phyloP scores from a whole-genome alignment of 2,329 filamentous ascomycete genomes.

The Teratosphaeria gauchensis region DNA sequence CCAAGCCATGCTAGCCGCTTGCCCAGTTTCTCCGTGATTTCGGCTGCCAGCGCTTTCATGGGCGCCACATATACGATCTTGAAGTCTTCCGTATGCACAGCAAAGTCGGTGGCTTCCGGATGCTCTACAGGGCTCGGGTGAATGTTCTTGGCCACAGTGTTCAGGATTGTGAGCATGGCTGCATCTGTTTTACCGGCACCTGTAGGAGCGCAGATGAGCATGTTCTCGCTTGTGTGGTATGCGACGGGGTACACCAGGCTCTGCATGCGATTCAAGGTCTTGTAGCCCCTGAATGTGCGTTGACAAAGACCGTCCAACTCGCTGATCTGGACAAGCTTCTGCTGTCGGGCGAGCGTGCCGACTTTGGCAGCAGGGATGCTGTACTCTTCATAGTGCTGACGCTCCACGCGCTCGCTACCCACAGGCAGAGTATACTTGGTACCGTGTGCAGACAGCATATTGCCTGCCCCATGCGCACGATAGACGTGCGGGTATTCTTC shows the following conservation, averaged over 20 bases:
- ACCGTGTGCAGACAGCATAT: slow-evolving; percentile 69
- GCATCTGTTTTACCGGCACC: slow-evolving; percentile 95
- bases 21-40: slow-evolving; percentile 89
- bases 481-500: slow-evolving; percentile 91
- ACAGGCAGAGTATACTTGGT: slow-evolving; percentile 73
- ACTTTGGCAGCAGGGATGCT: slow-evolving; percentile 73
- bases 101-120: slow-evolving; percentile 64
- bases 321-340: slow-evolving; percentile 66
- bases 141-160: slow-evolving; percentile 78
- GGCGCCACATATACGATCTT: slow-evolving; percentile 98
- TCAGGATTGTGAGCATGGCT: slow-evolving; percentile 91
- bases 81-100: slow-evolving; percentile 77
- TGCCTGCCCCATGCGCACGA: slow-evolving; percentile 71
- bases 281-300: slow-evolving; percentile 91
- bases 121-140: slow-evolving; percentile 70
- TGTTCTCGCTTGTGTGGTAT: slow-evolving; percentile 93
- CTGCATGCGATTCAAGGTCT: slow-evolving; percentile 92
- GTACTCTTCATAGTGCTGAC: slow-evolving; percentile 78
- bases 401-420: slow-evolving; percentile 62
- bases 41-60: slow-evolving; percentile 96
- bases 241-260: slow-evolving; percentile 91
- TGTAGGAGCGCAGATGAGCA: slow-evolving; percentile 96
- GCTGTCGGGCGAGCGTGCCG: slow-evolving; percentile 60
- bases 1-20: slow-evolving; percentile 90
- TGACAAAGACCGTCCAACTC: slow-evolving; percentile 83